Conservation (phyloP, 768 basidiomycete genomes). For the Boletus coccyginus region DNA sequence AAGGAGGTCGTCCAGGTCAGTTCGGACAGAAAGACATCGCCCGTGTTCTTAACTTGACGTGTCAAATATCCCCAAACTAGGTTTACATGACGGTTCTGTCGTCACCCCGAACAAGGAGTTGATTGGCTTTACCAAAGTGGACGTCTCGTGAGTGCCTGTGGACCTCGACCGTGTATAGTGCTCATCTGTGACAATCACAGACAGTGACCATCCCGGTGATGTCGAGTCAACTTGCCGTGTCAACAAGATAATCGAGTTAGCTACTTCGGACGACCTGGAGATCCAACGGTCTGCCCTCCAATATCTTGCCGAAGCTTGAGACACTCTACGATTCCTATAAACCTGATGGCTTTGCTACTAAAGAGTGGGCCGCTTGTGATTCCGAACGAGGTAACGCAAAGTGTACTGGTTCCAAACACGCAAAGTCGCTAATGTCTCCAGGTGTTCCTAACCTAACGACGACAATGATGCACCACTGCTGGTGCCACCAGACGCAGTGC, state of each 20-base stretch:
- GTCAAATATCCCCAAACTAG: conserved; percentile 24
- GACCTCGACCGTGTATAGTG: background rate
- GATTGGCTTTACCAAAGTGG: conserved; percentile 60
- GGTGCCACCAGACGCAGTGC: too few species aligned
- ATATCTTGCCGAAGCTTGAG: too few species aligned
- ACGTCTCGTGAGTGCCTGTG: conserved; percentile 45
- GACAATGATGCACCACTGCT: too few species aligned
- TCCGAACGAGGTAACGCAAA: too few species aligned
- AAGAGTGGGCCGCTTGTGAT: too few species aligned
- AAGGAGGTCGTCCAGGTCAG: conserved; percentile 64
- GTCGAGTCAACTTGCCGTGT: conserved; percentile 22
- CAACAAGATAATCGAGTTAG: background rate
- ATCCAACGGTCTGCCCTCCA: too few species aligned
- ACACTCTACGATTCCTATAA: too few species aligned
- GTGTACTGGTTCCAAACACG: too few species aligned
- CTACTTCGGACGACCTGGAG: too few species aligned
- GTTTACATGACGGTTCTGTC: conserved; percentile 62
- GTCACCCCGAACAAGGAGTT: conserved; percentile 64
- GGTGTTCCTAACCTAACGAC: too few species aligned
- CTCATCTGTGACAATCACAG: conserved; percentile 4
- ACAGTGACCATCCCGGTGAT: conserved; percentile 15
- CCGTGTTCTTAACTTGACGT: background rate
- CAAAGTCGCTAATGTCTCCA: too few species aligned
- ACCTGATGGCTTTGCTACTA: too few species aligned
- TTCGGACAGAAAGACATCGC: background rate